Base-by-base conservation (phyloP, 768 basidiomycete genomes). In the Psilocybe tampanensis region DNA sequence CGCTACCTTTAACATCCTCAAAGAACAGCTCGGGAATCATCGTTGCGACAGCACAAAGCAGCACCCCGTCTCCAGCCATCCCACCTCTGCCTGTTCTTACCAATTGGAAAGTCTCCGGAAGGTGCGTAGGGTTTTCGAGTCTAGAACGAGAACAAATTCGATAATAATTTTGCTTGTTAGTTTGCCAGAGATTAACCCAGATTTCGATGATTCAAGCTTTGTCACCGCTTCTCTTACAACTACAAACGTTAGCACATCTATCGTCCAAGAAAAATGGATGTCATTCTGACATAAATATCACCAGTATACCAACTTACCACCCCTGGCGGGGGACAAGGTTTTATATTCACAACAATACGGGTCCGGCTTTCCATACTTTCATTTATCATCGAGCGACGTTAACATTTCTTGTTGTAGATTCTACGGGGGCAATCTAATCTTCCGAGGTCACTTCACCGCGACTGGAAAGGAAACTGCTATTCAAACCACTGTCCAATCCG, bases 271-370 rank as follows among this genome's bases (percentile, higher is more conserved):
- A 6, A 22, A 0, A 34, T 18, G 17, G 26, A 19, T 36, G 2
- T 1, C 2, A 36, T 11, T 45, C 18, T 52, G 2, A 18, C 5
- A 15, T 36, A 13, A 13, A 13, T 11, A 2, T 33, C 21, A 2
- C 0, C 41, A 82, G 80, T 82, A 81, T 60, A 81, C 80, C 2
- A 80, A 81, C 62, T 69, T 81, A 8, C 80, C 79, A 2, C 74
- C 75, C 2, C 60, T 81, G 17, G 71, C 76, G 0, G 79, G 77
- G 17, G 66, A 70, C 32, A 67, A 68, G 22, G 80, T 83, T 18
- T 66, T 83, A 22, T 82, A 82, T 63, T 79, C 79, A 2, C 80
- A 81, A 51, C 80, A 83, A 70, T 81, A 83, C 52, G 80, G 78
- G 79, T 80, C 63, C 18, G 71, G 7, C 12, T 19, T 12, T 32